phyloP scores from a whole-genome alignment of 352 stramenopile species.

The Pythium sp. region DNA sequence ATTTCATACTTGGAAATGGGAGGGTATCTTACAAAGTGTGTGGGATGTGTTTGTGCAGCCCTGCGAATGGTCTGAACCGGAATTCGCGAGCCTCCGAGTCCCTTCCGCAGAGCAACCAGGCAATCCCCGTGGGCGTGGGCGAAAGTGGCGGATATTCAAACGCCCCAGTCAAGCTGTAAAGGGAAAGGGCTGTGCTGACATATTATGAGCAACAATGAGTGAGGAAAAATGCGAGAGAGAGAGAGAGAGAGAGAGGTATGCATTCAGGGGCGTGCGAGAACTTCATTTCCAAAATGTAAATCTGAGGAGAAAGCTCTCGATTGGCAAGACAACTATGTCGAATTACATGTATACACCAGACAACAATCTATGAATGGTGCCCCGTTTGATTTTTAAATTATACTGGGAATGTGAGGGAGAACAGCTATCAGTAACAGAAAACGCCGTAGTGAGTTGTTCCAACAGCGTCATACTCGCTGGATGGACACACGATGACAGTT shows the following conservation, averaged over 20 bases:
- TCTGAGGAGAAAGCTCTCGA: no score
- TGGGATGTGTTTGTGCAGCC: constrained; percentile 26
- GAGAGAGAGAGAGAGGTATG: background rate
- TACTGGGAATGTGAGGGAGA: background rate
- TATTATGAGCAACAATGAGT: background rate
- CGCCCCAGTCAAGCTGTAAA: constrained; percentile 39
- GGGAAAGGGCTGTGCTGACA: background rate
- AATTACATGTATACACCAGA: background rate
- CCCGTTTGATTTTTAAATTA: background rate
- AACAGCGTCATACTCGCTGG: no score
- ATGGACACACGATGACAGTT: no score
- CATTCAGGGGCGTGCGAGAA: no score
- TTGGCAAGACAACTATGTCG: no score
- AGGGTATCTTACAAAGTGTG: background rate
- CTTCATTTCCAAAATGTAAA: no score
- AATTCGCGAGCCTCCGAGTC: constrained; percentile 14
- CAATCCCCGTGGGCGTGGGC: constrained; percentile 17
- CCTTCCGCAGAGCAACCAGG: constrained; percentile 10
- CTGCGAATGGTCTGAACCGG: constrained; percentile 63
- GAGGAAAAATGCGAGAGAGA: background rate
- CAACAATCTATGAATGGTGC: background rate
- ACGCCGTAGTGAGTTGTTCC: no score
- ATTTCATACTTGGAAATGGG: background rate
- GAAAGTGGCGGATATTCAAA: constrained; percentile 29
- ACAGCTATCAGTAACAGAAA: background rate